These are phyloP conservation scores for Cyberlindnera saturnus DNA, from an alignment of 805 yeast genomes.

Conservation along the genomic window DNA sequence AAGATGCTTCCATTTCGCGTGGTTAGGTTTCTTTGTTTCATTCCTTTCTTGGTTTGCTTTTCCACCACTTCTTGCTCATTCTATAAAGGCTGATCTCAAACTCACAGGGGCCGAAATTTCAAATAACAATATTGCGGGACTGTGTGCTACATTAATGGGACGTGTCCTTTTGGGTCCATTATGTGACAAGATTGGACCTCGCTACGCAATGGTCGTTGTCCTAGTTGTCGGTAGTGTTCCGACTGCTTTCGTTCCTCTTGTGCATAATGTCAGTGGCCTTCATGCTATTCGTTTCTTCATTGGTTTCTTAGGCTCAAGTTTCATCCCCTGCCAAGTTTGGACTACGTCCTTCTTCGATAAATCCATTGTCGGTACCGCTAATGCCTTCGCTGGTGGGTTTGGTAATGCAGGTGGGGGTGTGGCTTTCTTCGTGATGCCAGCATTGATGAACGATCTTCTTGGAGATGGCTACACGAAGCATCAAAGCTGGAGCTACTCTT, in stretches of 20 bases:
- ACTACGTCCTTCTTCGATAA: constrained; percentile 26
- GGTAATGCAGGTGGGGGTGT: constrained; percentile 31
- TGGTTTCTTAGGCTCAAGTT: constrained; percentile 33
- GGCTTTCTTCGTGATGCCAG: constrained; percentile 29
- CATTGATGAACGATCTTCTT: constrained; percentile 15
- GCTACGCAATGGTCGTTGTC: constrained; percentile 23
- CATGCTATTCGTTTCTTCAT: constrained; percentile 31
- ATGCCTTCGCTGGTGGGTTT: constrained; percentile 28
- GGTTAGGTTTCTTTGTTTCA: constrained; percentile 28
- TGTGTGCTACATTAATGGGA: constrained; percentile 25
- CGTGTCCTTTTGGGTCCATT: constrained; percentile 25
- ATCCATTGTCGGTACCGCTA: constrained; percentile 26
- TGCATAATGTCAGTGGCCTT: constrained; percentile 20
- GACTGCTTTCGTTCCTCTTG: constrained; percentile 24
- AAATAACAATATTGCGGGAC: constrained; percentile 27
- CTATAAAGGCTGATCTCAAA: constrained; percentile 20
- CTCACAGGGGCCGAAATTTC: constrained; percentile 23
- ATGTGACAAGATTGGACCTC: constrained; percentile 26
- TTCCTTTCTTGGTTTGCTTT: constrained; percentile 29
- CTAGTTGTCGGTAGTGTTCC: constrained; percentile 24
- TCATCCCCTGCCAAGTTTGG: constrained; percentile 27
- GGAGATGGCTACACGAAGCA: constrained; percentile 19
- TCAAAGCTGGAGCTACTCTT: constrained; percentile 25
- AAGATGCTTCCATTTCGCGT: constrained; percentile 23
- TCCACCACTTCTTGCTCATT: constrained; percentile 25